A percentile compares a stretch with the other conserved stretches of the same genome.
Conservation (phyloP, 2,329 filamentous ascomycete genomes). For the Ploettnerulaceae sp. region DNA sequence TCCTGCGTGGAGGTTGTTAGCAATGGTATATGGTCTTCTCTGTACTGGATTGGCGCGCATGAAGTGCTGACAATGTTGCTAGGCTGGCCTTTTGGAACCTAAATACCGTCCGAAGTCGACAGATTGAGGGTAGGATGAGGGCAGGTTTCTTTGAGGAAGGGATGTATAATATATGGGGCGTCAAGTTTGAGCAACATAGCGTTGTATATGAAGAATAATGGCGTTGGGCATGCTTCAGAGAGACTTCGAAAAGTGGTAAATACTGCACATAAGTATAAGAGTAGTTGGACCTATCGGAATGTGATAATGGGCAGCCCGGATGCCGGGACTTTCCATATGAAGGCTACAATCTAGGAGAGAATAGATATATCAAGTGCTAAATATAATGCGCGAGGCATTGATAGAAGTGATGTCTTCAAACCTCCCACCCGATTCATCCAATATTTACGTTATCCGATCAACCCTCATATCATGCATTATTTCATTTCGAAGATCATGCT, state of each 20-base stretch:
- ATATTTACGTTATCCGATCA: no score
- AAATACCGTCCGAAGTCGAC: slow-evolving; percentile 25
- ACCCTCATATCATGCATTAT: neutral
- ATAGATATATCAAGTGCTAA: no score
- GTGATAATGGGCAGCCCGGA: no score
- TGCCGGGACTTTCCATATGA: no score
- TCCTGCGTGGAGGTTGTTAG: slow-evolving; percentile 78
- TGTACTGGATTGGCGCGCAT: neutral
- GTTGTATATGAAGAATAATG: neutral
- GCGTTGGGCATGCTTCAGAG: neutral
- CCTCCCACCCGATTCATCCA: no score
- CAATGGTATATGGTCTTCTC: slow-evolving; percentile 59
- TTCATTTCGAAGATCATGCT: neutral
- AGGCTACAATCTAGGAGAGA: no score
- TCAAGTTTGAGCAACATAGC: neutral
- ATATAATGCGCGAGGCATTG: no score
- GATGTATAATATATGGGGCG: neutral
- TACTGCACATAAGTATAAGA: neutral
- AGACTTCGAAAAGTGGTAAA: neutral
- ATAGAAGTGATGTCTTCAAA: no score
- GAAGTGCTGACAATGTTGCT: neutral
- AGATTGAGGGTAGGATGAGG: neutral
- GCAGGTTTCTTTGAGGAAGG: neutral
- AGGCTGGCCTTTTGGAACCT: slow-evolving; percentile 33
- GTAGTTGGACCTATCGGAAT: no score